phyloP scores from a whole-genome alignment of 805 yeast genomes.

The Ascoidea rubescens region DNA sequence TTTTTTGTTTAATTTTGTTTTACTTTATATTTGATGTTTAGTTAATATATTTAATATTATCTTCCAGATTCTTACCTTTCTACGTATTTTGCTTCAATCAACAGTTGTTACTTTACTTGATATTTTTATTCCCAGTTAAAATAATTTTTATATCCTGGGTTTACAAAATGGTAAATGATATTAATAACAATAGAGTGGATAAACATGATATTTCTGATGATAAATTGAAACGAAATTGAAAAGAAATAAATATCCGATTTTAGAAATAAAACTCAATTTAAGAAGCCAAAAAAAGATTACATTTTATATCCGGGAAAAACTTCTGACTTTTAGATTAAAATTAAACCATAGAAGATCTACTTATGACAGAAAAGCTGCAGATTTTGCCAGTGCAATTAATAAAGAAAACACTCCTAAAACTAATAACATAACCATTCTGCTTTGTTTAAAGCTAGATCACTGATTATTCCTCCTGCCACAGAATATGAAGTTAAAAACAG shows the following conservation, averaged over 20 bases:
- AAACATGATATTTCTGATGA: neutral
- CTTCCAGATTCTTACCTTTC: too few species aligned
- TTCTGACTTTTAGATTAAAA: conserved; percentile 37
- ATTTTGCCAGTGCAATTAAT: neutral
- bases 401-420: neutral
- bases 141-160: too few species aligned
- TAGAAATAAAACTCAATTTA: conserved; percentile 8
- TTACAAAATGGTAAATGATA: conserved; percentile 1
- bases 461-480: neutral
- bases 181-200: conserved; percentile 1
- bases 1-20: too few species aligned
- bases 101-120: too few species aligned
- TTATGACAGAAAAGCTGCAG: conserved; percentile 15
- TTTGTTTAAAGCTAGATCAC: conserved; percentile 5
- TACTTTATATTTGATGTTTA: too few species aligned
- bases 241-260: neutral
- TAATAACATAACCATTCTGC: conserved; percentile 1
- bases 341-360: conserved; percentile 31
- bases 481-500: conserved; percentile 4
- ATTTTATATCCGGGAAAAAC: conserved; percentile 34
- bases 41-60: too few species aligned
- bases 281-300: conserved; percentile 35
- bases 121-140: too few species aligned
- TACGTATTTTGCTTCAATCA: too few species aligned
- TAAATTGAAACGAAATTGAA: neutral